Evolutionary conservation across 1,284 basidiomycete genomes (phyloP), one percentile per base, ranked within the genome.

Genomic region (Inonotus hispidus): DNA sequence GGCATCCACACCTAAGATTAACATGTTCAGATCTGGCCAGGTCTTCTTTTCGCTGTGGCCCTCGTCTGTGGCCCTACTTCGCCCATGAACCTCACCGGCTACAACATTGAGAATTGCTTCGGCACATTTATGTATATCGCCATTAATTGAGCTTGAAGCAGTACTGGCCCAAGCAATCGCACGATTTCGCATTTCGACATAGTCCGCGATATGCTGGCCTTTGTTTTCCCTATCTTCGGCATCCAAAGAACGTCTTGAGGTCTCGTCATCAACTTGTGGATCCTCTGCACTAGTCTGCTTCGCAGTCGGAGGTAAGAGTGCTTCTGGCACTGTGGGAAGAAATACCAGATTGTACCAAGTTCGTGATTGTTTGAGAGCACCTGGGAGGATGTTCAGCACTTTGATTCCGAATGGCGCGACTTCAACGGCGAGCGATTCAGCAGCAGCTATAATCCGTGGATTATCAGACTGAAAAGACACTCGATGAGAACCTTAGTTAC

Each of bases 301-400:
- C 13, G 46, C 32, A 14, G 39, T 10, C 19, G 56, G 21, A 4
- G 56, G 60, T 4, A 62, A 39, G 19, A 58, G 23, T 52, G 62
- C 53, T 49, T 56, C 27, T 35, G 53, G 53, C n/a, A 54, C 19
- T 3, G 62, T 57, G n/a, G 53, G 53, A 14, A 60, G 59, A 39
- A 60, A 49, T 21, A 35, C 27, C 32, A 60, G 54, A 32, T 66
- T 65, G 39, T 49, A 35, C 56, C 53, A 57, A 38, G 62, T 64
- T 16, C 14, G 27, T 4, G 66, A 65, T 8, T 62, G 64, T 11
- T 65, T 23, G 2, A 43, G 41, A 21, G 50, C 66, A 4, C 66
- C 66, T 1, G 66, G 66, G 27, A 65, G 39, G 43, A 63, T 61
- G 35, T 62, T 64, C 13, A 65, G 52, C 3, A 66, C 64, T 16